Evolutionary conservation across 106 monocot genomes (phyloP), one percentile per base, ranked within the genome.

Genomic region (Xerophyta viscosa): DNA sequence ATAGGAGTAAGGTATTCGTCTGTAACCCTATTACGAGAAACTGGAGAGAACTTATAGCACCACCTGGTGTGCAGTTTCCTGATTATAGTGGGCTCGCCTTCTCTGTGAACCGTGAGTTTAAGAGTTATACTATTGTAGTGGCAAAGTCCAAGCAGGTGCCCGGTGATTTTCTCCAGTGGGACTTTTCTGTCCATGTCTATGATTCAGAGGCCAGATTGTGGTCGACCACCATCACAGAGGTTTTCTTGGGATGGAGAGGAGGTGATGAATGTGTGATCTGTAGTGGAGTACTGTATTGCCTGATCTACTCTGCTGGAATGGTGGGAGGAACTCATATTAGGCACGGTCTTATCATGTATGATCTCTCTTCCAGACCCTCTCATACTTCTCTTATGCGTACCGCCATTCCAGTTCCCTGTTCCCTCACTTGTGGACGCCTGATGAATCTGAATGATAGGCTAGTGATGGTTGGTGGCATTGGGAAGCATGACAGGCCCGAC

Each of bases 401-500:
- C 2, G 62, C 74, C 8, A 62, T 93, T 14, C 54, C 65, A 15
- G 78, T 60, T 0, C 94, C 94, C 8, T 84, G 80, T 27, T 62
- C 75, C 18, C 75, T 94, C 50, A 88, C 94, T 17, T 94, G 88
- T 31, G 94, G 88, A 3, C 73, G 94, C 5, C 50, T 94, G 62
- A 81, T 94, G 81, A 94, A 94, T 53, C 61, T 94, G 1, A 72
- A 70, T 20, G 78, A 84, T 15, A 88, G 31, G 61, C 62, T 94
- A 60, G 75, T 94, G n/a, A 52, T 94, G 84, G 84, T 94, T n/a
- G 94, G 94, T 8, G 94, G 94, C 12, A 94, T 88, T 33, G 88
- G 77, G 10, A 84, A 84, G 29, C 70, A 78, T 33, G 81, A 81
- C 42, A 56, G 87, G 43, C 69, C 80, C 0, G 94, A 94, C 56